These are phyloP conservation scores for Chenopodium quinoa DNA, from an alignment of 148 eudicot genomes.

Conservation along the genomic window DNA sequence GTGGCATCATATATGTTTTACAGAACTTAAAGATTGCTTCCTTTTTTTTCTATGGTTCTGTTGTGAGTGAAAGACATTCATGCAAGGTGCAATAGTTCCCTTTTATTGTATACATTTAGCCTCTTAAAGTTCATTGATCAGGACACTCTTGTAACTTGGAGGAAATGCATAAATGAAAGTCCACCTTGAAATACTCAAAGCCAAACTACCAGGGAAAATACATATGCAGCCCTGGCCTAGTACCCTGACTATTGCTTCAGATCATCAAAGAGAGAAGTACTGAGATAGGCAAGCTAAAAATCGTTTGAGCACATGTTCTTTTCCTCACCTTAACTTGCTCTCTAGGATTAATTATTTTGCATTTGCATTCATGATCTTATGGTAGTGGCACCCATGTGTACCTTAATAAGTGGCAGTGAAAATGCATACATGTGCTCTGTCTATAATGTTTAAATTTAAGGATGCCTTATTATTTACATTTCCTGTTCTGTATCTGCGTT, in stretches of 20 bases:
- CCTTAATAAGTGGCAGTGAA: neutral
- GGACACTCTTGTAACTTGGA: neutral
- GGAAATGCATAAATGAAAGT: neutral
- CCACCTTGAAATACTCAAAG: neutral
- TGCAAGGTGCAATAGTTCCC: neutral
- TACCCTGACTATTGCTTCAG: neutral
- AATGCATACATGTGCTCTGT: neutral
- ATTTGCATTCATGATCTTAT: neutral
- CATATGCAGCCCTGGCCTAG: neutral
- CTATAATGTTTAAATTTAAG: neutral
- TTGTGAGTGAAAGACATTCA: neutral
- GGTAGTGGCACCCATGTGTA: neutral
- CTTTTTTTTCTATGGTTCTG: neutral
- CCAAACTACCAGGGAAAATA: neutral
- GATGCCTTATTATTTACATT: neutral
- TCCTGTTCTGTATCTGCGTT: constrained; percentile 1
- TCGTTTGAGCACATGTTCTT: neutral
- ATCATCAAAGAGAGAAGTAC: neutral
- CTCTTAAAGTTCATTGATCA: neutral
- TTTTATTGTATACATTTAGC: neutral
- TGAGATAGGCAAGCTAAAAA: neutral
- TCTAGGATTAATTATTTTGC: neutral
- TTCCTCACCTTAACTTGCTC: neutral
- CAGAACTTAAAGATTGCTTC: neutral
- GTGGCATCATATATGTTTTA: constrained; percentile 5